Conservation (phyloP, 805 yeast species). For the Wickerhamomyces alni region DNA sequence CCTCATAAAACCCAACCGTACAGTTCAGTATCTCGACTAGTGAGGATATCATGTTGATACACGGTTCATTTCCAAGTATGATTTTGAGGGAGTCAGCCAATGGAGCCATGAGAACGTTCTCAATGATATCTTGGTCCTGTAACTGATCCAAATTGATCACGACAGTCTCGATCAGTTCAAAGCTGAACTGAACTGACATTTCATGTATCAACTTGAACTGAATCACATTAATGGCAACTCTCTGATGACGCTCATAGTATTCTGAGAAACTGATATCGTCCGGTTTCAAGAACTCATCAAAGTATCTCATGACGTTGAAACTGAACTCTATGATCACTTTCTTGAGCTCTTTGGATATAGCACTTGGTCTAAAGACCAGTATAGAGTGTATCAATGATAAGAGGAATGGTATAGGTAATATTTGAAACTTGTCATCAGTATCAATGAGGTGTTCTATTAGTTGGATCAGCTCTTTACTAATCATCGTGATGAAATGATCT, state of each 20-base stretch:
- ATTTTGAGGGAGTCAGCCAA: slow-evolving; percentile 29
- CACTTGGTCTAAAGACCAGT: slow-evolving; percentile 56
- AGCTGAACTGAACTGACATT: slow-evolving; percentile 41
- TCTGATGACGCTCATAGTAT: slow-evolving; percentile 14
- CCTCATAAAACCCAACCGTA: slow-evolving; percentile 27
- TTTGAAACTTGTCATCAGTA: slow-evolving; percentile 2
- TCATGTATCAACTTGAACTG: slow-evolving; percentile 45
- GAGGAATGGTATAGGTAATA: slow-evolving; percentile 51
- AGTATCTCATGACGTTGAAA: background rate
- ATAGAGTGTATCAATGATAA: slow-evolving; percentile 50
- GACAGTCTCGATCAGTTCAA: slow-evolving; percentile 52
- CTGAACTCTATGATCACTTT: slow-evolving; percentile 8
- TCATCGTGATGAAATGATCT: slow-evolving; percentile 41
- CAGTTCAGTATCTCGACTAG: slow-evolving; percentile 46
- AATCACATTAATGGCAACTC: slow-evolving; percentile 27
- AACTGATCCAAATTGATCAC: slow-evolving; percentile 11
- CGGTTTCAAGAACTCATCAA: slow-evolving; percentile 13
- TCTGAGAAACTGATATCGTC: slow-evolving; percentile 20
- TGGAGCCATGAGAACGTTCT: background rate
- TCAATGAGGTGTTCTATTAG: slow-evolving; percentile 20
- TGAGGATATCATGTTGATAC: slow-evolving; percentile 45
- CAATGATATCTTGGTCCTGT: slow-evolving; percentile 8
- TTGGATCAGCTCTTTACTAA: slow-evolving; percentile 29
- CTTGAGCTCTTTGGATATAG: slow-evolving; percentile 38
- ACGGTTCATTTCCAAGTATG: slow-evolving; percentile 45